A percentile compares a stretch with the other conserved stretches of the same genome.
phyloP scores from a whole-genome alignment of 805 yeast species.

The Pichia manshurica region DNA sequence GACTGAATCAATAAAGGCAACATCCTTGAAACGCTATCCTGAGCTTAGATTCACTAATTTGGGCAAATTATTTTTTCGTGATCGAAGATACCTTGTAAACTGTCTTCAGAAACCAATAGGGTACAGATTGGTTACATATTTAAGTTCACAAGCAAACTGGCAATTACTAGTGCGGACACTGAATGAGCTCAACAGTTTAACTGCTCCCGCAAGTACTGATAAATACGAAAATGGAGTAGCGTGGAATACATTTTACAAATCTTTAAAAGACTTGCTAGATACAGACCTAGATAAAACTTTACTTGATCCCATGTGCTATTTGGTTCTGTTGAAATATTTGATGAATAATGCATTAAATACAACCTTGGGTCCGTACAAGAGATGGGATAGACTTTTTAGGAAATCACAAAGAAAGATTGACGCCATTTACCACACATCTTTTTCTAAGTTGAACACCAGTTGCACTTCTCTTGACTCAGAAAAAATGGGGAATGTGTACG shows the following conservation, averaged over 20 bases:
- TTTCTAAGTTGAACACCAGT: not conserved
- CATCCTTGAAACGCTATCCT: too few relatives aligned
- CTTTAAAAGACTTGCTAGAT: slow-evolving; percentile 2
- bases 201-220: not conserved
- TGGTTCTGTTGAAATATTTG: slow-evolving; percentile 11
- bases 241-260: slow-evolving; percentile 5
- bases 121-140: not conserved
- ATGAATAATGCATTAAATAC: not conserved
- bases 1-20: not conserved
- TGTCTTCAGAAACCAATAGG: not conserved
- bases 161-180: slow-evolving; percentile 10
- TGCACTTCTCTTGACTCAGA: too few relatives aligned
- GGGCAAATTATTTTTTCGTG: not conserved
- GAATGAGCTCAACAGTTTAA: slow-evolving; percentile 4
- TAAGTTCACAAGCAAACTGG: slow-evolving; percentile 7
- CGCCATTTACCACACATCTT: not conserved
- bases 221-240: not conserved
- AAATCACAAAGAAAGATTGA: slow-evolving; percentile 13
- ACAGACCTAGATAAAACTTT: not conserved
- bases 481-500: not conserved
- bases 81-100: not conserved
- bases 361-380: slow-evolving; percentile 7
- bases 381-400: slow-evolving; percentile 11
- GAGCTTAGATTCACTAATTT: too few relatives aligned
- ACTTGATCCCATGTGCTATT: slow-evolving; percentile 2